Base-by-base conservation (phyloP, 768 basidiomycete species). In the Dioszegia hungarica region DNA sequence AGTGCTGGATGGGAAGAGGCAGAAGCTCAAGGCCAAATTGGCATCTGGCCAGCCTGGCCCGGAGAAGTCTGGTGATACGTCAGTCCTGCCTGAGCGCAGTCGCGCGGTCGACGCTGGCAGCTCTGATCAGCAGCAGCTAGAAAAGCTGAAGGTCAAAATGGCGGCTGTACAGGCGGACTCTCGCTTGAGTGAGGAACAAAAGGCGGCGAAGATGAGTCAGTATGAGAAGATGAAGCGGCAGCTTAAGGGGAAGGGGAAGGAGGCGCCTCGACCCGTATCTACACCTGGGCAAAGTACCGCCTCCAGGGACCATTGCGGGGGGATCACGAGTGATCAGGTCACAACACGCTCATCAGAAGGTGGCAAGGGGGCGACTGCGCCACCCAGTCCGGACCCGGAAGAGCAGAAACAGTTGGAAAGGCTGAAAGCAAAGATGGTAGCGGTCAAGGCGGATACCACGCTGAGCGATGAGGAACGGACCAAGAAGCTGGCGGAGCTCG, bases 211-310 rank as follows among this genome's bases (percentile, higher is more conserved):
- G 37, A 4, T 51, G 40, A 41, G 11, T 15, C 36, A 52, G 48
- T 31, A 51, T 20, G 43, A 43, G 31, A 51, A 31, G 48, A 28
- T 57, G 36, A 37, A 33, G 12, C 34, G 49, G 28, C 43, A 33
- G 9, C 11, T 39, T 37, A 28, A 48, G 20, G 55, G 17, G 3
- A 41, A 49, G 36, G 31, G 22, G 28, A 36, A 37, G 48, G 34
- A 20, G 20, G 37, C 29, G 43, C 4, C 10, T 12, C 10, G n/a
- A n/a, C n/a, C n/a, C n/a, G n/a, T n/a, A n/a, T n/a, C n/a, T n/a
- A n/a, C n/a, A n/a, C n/a, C n/a, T n/a, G n/a, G n/a, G n/a, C n/a
- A n/a, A 33, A 33, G 31, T 14, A 33, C 31, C 31, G 31, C 14
- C 31, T 33, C 24, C 41, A 14, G 17, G n/a, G 2, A 22, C 20